phyloP scores from a whole-genome alignment of 2,329 filamentous ascomycete genomes.

The Colletotrichum trifolii region DNA sequence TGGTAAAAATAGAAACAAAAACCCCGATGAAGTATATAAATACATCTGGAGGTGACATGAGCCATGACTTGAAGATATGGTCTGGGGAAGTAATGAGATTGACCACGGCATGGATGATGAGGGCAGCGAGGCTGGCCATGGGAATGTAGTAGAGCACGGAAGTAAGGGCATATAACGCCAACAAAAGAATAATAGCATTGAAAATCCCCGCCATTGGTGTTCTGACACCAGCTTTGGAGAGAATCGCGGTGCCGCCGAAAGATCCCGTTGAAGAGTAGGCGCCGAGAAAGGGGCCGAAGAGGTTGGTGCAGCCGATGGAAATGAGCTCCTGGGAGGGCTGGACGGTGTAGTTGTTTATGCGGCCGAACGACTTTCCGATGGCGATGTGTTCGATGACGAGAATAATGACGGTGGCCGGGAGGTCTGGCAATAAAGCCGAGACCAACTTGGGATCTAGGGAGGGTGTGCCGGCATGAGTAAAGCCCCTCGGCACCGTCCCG shows the following conservation, averaged over 20 bases:
- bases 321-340: conserved; percentile 83
- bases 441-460: conserved; percentile 66
- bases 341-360: conserved; percentile 82
- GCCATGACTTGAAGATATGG: conserved; percentile 81
- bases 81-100: conserved; percentile 80
- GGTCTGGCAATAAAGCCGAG: conserved; percentile 65
- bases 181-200: conserved; percentile 78
- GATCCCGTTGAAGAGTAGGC: conserved; percentile 58
- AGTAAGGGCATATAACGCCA: conserved; percentile 82
- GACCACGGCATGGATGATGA: conserved; percentile 86
- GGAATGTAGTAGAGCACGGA: conserved; percentile 86
- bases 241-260: conserved; percentile 78
- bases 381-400: conserved; percentile 86
- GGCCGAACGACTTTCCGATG: conserved; percentile 84
- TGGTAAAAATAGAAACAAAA: conserved; percentile 61
- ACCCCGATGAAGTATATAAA: conserved; percentile 81
- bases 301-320: conserved; percentile 79
- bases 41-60: conserved; percentile 77
- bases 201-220: conserved; percentile 84
- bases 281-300: conserved; percentile 80
- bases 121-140: conserved; percentile 74
- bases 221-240: conserved; percentile 84
- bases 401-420: conserved; percentile 80
- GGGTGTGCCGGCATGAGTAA: conserved; percentile 72
- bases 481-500: conserved; percentile 63